A percentile compares a stretch with the other conserved stretches of the same genome.
phyloP scores from a whole-genome alignment of 148 eudicot genomes.

The Chenopodium formosanum region DNA sequence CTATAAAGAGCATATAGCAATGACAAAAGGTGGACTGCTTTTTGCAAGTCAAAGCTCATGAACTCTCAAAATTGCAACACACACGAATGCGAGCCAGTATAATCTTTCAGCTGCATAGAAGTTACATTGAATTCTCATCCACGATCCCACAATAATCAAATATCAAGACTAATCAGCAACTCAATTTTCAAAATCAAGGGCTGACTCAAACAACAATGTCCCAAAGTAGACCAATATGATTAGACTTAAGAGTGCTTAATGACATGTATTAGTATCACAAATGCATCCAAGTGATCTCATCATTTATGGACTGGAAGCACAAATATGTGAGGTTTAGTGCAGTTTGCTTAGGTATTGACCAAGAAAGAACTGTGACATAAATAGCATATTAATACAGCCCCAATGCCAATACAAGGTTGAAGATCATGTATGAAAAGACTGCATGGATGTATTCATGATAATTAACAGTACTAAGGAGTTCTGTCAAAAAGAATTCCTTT shows the following conservation, averaged over 20 bases:
- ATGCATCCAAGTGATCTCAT: neutral
- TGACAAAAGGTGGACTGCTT: neutral
- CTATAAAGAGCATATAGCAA: neutral
- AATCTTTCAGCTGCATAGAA: neutral
- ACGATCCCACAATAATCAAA: neutral
- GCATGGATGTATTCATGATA: neutral
- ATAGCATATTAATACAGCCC: neutral
- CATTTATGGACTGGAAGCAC: neutral
- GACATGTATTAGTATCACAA: neutral
- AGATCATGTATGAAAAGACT: neutral
- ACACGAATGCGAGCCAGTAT: neutral
- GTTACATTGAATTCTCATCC: neutral
- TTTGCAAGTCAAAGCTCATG: neutral
- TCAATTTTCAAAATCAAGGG: neutral
- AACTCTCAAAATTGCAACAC: neutral
- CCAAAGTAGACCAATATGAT: neutral
- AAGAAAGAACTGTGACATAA: neutral
- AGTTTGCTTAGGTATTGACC: neutral
- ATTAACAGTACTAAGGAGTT: neutral
- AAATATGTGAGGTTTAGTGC: neutral
- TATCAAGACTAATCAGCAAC: neutral
- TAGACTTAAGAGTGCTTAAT: neutral
- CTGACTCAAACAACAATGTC: neutral
- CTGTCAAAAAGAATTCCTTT: neutral
- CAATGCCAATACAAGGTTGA: neutral